Evolutionary conservation across 2,329 filamentous ascomycete species (phyloP).

Genomic region (Trichoderma sp.): DNA sequence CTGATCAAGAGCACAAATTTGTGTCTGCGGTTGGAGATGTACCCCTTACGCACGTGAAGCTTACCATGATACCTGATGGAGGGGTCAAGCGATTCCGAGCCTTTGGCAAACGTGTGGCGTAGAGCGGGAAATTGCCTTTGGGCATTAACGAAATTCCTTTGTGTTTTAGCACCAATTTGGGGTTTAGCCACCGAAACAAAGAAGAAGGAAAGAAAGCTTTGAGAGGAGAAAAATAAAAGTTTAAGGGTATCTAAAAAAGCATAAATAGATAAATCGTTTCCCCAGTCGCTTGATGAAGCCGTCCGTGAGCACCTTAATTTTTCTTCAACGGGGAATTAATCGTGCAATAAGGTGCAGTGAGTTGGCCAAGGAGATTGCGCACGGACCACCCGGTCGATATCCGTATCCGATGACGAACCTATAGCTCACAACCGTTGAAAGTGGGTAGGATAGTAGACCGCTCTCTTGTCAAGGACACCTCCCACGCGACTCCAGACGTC

Average conservation of each 20-base stretch:
- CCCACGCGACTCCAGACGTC: constrained; percentile 8
- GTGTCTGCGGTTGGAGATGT: constrained; percentile 52
- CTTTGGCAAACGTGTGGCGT: constrained; percentile 35
- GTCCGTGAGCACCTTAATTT: not conserved
- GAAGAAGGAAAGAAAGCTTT: not conserved
- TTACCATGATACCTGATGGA: constrained; percentile 90
- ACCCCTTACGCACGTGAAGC: constrained; percentile 77
- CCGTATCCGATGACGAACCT: constrained; percentile 19
- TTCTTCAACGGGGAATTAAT: not conserved
- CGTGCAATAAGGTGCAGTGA: not conserved
- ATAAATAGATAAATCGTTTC: not conserved
- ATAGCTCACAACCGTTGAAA: constrained; percentile 11
- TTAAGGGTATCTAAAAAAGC: not conserved
- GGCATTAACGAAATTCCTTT: not conserved
- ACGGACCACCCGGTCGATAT: constrained; percentile 16
- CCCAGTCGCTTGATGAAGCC: not conserved
- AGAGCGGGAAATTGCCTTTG: not conserved
- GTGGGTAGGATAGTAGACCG: constrained; percentile 19
- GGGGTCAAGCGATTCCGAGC: constrained; percentile 80
- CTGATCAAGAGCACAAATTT: constrained; percentile 71
- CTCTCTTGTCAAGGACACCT: constrained; percentile 15
- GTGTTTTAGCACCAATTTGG: not conserved
- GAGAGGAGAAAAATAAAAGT: not conserved
- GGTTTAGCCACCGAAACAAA: not conserved
- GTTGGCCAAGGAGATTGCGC: not conserved